phyloP scores from a whole-genome alignment of 192 early-diverging fungal species.

The Jimgerdemannia flammicorona region DNA sequence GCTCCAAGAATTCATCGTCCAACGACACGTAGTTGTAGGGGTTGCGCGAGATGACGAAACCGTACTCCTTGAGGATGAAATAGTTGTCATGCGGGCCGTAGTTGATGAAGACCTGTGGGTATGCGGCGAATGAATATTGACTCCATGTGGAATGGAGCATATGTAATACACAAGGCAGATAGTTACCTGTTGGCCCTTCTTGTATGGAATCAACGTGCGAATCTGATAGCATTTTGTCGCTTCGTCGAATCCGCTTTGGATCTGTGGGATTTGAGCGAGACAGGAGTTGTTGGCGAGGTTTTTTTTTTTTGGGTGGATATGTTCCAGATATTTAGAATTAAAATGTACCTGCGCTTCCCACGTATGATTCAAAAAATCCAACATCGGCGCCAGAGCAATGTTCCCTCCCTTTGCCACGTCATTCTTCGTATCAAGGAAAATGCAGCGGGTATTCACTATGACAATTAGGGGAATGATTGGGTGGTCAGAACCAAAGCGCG shows the following conservation, averaged over 20 bases:
- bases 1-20: constrained; percentile 41
- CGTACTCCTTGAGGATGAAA: constrained; percentile 53
- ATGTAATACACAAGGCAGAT: not conserved
- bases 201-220: constrained; percentile 51
- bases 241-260: constrained; percentile 38
- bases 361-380: constrained; percentile 77
- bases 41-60: constrained; percentile 50
- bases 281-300: too few relatives aligned
- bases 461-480: not conserved
- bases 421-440: constrained; percentile 42
- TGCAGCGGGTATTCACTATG: constrained; percentile 56
- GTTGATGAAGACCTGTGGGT: constrained; percentile 45
- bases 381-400: constrained; percentile 70
- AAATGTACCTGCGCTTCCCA: constrained; percentile 44
- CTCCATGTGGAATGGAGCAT: too few relatives aligned
- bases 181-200: constrained; percentile 52
- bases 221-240: constrained; percentile 65
- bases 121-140: not conserved
- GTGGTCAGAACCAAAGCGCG: not conserved
- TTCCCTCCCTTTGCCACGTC: constrained; percentile 34
- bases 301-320: not conserved
- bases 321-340: constrained; percentile 16
- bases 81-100: constrained; percentile 57
- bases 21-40: constrained; percentile 45
- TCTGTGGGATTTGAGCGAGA: not conserved